Evolutionary conservation across 2,329 filamentous ascomycete species (phyloP).

Genomic region (Arthroderma uncinatum): DNA sequence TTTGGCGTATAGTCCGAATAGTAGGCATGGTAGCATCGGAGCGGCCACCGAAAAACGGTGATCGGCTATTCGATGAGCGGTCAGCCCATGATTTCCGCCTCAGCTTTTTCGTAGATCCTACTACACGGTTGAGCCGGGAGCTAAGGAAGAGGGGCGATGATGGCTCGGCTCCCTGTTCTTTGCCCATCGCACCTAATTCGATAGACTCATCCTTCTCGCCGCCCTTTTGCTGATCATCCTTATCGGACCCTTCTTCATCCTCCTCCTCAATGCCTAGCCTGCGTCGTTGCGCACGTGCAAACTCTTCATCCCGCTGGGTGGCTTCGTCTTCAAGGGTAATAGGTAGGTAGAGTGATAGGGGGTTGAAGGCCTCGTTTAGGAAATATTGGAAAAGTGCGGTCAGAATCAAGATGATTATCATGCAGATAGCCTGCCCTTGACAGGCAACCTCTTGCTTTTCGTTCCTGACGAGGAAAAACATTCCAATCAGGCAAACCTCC

Average conservation of each 20-base stretch:
- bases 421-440: constrained; percentile 66
- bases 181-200: constrained; percentile 27
- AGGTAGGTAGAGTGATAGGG: constrained; percentile 77
- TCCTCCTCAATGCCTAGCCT: constrained; percentile 52
- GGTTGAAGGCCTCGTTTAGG: constrained; percentile 71
- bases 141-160: constrained; percentile 12
- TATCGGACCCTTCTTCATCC: constrained; percentile 39
- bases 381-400: constrained; percentile 70
- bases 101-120: constrained; percentile 5
- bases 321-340: constrained; percentile 95
- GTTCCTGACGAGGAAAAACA: constrained; percentile 70
- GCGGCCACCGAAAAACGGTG: constrained; percentile 30
- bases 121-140: constrained; percentile 18
- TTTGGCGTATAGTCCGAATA: constrained; percentile 26
- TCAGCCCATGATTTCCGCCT: constrained; percentile 35
- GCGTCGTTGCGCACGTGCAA: constrained; percentile 63
- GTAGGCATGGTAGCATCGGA: constrained; percentile 26
- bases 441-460: constrained; percentile 47
- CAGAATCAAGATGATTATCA: constrained; percentile 62
- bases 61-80: constrained; percentile 30
- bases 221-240: constrained; percentile 24
- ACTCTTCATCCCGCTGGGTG: constrained; percentile 78
- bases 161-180: constrained; percentile 5
- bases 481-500: constrained; percentile 76
- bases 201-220: constrained; percentile 38